Conservation (phyloP, 192 early-diverging fungal species). For the Coemansia sp. region DNA sequence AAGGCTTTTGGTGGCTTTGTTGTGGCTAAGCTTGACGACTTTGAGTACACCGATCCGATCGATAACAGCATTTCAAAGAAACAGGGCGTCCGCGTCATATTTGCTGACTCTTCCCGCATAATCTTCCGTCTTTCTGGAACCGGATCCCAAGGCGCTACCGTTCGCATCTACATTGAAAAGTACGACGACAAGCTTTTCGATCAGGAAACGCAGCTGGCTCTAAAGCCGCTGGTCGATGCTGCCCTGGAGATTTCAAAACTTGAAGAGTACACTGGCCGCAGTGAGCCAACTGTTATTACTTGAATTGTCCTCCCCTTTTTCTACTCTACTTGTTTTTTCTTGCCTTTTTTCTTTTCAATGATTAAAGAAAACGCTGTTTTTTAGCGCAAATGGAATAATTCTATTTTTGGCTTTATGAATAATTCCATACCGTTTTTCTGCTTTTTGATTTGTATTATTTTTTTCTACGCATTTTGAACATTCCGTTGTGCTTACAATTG, state of each 20-base stretch:
- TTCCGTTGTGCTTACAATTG: no score
- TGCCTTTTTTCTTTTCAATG: no score
- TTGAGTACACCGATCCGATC: conserved; percentile 93
- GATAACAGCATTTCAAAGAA: conserved; percentile 81
- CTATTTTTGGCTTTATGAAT: no score
- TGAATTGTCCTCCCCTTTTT: conserved; percentile 26
- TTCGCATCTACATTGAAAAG: conserved; percentile 95
- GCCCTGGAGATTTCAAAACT: conserved; percentile 77
- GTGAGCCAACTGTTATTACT: conserved; percentile 88
- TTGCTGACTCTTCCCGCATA: conserved; percentile 89
- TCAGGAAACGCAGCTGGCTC: conserved; percentile 76
- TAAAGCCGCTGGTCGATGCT: conserved; percentile 83
- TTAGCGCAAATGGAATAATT: no score
- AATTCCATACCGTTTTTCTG: no score
- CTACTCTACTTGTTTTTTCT: neutral
- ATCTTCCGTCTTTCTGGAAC: conserved; percentile 93
- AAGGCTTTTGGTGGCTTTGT: conserved; percentile 59
- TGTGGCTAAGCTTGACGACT: conserved; percentile 76
- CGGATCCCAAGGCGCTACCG: conserved; percentile 92
- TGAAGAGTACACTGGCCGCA: conserved; percentile 80
- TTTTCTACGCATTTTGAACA: no score
- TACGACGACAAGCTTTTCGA: conserved; percentile 60
- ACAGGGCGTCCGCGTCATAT: conserved; percentile 88
- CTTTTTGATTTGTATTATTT: no score
- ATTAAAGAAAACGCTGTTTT: no score